Conservation (phyloP, 139 green algal species). For the Pleodorina starrii region DNA sequence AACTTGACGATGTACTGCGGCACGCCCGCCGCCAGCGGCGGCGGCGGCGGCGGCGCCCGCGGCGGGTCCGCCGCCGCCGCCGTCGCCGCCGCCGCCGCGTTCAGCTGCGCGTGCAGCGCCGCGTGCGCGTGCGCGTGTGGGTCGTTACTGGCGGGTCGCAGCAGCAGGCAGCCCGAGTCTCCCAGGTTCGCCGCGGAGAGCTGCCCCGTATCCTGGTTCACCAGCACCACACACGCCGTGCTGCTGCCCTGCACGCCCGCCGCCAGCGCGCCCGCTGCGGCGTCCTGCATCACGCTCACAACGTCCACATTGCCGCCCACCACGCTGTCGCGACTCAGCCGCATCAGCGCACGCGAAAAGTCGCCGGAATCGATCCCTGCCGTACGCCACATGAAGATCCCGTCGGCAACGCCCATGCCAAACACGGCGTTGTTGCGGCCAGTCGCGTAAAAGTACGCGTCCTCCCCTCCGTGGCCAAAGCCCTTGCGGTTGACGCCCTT, state of each 20-base stretch:
- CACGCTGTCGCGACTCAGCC: conserved; percentile 57
- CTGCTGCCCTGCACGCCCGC: conserved; percentile 81
- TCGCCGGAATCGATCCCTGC: conserved; percentile 90
- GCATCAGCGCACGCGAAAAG: conserved; percentile 84
- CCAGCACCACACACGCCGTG: conserved; percentile 85
- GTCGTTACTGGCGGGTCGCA: conserved; percentile 21
- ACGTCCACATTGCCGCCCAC: conserved; percentile 5
- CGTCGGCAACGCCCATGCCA: conserved; percentile 93
- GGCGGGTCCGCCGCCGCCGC: no score
- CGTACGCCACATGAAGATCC: conserved; percentile 93
- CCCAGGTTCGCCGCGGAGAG: conserved; percentile 89
- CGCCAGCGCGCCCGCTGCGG: conserved; percentile 61
- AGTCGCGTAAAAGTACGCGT: conserved; percentile 33
- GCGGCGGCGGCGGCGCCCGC: not conserved
- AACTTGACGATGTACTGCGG: conserved; percentile 72
- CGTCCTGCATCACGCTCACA: conserved; percentile 68
- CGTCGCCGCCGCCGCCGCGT: not conserved
- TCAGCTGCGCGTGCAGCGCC: not conserved
- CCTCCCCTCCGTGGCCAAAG: conserved; percentile 86
- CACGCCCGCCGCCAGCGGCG: not conserved
- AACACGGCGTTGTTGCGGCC: conserved; percentile 73
- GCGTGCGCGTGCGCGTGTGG: not conserved
- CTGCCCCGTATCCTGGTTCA: conserved; percentile 81
- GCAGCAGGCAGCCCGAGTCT: conserved; percentile 89
- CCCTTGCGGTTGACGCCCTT: conserved; percentile 82